Evolutionary conservation across 345 rosid genomes (phyloP).

Genomic region (Camelina neglecta): DNA sequence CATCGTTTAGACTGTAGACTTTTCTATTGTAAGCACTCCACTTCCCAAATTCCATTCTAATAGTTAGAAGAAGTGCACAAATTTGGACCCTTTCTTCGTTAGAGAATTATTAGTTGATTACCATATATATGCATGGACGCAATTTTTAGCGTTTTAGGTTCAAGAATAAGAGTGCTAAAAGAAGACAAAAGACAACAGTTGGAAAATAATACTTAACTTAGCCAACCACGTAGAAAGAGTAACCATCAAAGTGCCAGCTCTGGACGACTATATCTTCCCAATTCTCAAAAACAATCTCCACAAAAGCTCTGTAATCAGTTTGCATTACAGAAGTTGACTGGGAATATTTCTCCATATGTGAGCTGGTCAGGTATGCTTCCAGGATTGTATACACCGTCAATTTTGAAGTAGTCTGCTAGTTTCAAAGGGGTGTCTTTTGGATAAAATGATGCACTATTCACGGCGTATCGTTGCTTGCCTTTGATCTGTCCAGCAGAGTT

Average conservation of each 20-base stretch:
- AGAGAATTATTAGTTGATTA: too few species aligned
- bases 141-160: too few species aligned
- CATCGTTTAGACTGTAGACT: slow-evolving; percentile 68
- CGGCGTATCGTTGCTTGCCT: slow-evolving; percentile 78
- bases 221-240: slow-evolving; percentile 82
- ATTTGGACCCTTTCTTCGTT: too few species aligned
- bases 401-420: slow-evolving; percentile 84
- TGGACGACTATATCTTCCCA: slow-evolving; percentile 61
- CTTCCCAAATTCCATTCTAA: slow-evolving; percentile 80
- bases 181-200: too few species aligned
- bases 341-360: slow-evolving; percentile 58
- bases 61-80: not conserved
- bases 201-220: slow-evolving; percentile 40
- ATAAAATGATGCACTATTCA: slow-evolving; percentile 76
- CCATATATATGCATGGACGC: too few species aligned
- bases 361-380: slow-evolving; percentile 70
- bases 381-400: slow-evolving; percentile 64
- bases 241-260: slow-evolving; percentile 77
- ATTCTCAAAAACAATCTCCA: slow-evolving; percentile 77
- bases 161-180: too few species aligned
- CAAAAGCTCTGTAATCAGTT: slow-evolving; percentile 58
- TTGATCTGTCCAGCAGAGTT: slow-evolving; percentile 74
- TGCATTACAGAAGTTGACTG: slow-evolving; percentile 76
- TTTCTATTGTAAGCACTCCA: slow-evolving; percentile 67
- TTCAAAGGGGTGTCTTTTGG: slow-evolving; percentile 82